Conservation (phyloP, 345 rosid genomes). For the Fremontodendron californicum region DNA sequence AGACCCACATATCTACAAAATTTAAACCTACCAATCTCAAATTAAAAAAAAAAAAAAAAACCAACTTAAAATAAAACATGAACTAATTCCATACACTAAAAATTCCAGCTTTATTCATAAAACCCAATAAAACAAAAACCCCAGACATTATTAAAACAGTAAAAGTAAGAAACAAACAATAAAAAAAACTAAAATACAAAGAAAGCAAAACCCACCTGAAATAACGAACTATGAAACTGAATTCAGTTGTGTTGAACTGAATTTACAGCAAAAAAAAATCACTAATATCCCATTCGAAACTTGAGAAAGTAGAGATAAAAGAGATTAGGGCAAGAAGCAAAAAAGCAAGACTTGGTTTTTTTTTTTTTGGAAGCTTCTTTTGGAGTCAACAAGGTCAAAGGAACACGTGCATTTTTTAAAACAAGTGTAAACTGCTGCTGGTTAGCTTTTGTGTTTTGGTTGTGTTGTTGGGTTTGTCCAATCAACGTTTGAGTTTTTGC, state of each 20-base stretch:
- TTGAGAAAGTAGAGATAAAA: background rate
- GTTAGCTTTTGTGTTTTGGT: background rate
- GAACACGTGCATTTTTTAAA: conserved; percentile 5
- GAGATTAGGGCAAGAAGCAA: conserved; percentile 12
- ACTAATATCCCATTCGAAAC: background rate
- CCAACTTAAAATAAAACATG: background rate
- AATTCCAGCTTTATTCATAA: background rate
- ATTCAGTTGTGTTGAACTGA: background rate
- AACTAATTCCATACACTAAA: background rate
- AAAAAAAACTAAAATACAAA: background rate
- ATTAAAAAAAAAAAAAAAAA: conserved; percentile 3
- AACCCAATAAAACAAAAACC: background rate
- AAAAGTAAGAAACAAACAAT: background rate
- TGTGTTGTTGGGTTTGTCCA: background rate
- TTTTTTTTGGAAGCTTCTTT: conserved; percentile 8
- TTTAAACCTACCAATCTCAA: conserved; percentile 7
- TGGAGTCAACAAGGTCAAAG: conserved; percentile 6
- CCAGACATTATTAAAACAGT: background rate
- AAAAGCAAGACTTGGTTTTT: background rate
- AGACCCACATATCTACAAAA: conserved; percentile 13
- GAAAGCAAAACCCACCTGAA: conserved; percentile 12
- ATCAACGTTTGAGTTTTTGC: background rate
- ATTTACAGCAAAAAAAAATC: background rate
- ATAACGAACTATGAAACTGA: background rate
- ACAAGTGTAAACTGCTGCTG: background rate